Conservation (phyloP, 257 asterid species). For the Jacaranda mimosifolia region DNA sequence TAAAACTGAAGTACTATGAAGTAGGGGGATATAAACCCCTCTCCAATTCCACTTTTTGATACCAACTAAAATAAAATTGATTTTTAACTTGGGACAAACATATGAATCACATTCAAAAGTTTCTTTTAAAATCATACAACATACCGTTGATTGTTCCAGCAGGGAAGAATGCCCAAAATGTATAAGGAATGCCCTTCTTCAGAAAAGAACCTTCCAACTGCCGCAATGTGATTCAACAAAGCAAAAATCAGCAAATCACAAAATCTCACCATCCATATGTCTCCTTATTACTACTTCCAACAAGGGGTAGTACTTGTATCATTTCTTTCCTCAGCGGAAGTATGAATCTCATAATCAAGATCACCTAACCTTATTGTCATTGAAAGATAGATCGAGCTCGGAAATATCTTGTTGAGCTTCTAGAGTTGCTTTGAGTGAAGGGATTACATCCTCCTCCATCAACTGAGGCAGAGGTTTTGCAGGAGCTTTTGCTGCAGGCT, state of each 20-base stretch:
- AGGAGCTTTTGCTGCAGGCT: conserved; percentile 74
- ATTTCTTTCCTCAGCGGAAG: too few species aligned
- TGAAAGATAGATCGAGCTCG: conserved; percentile 61
- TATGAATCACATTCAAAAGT: not conserved
- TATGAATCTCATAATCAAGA: not conserved
- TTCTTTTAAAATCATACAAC: not conserved
- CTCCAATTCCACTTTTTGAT: not conserved
- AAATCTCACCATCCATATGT: not conserved
- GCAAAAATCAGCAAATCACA: conserved; percentile 20
- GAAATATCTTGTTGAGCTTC: conserved; percentile 66
- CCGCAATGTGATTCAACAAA: conserved; percentile 24
- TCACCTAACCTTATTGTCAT: conserved; percentile 59
- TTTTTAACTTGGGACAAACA: not conserved
- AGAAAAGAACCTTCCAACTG: conserved; percentile 87
- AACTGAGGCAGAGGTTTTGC: conserved; percentile 70
- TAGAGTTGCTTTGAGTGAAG: conserved; percentile 63
- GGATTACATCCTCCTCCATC: conserved; percentile 89
- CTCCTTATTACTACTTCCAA: not conserved
- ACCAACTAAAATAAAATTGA: not conserved
- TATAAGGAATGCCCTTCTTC: conserved; percentile 70
- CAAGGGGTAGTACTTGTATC: too few species aligned
- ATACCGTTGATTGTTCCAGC: conserved; percentile 74
- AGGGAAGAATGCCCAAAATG: conserved; percentile 94
- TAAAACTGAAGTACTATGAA: too few species aligned
- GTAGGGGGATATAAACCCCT: not conserved